Conservation (phyloP, 176 grass and related monocot species). For the Dendrocalamus sinicus region DNA sequence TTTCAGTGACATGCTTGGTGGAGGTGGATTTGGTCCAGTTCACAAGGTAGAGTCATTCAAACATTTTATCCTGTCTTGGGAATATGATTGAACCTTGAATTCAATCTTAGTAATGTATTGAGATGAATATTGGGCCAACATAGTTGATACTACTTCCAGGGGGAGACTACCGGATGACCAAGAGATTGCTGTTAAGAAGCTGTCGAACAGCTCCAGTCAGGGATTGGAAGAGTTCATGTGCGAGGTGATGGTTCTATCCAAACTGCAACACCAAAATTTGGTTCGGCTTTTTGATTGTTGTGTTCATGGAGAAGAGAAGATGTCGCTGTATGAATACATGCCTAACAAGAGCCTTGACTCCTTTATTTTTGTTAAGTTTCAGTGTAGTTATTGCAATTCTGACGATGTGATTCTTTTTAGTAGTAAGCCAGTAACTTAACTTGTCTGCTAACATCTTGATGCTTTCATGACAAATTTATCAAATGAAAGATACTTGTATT, state of each 20-base stretch:
- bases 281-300: constrained; percentile 73
- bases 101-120: not conserved
- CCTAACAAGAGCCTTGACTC: constrained; percentile 78
- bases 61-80: not conserved
- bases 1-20: constrained; percentile 64
- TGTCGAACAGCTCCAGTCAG: constrained; percentile 60
- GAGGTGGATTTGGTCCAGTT: constrained; percentile 81
- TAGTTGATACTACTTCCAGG: constrained; percentile 44
- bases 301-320: constrained; percentile 74
- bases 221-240: constrained; percentile 70
- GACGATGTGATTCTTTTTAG: too few species aligned
- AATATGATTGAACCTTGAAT: not conserved
- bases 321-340: constrained; percentile 80
- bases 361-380: constrained; percentile 62
- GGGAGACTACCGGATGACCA: constrained; percentile 67
- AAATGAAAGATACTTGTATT: not conserved
- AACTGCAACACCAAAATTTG: constrained; percentile 70
- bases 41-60: constrained; percentile 59
- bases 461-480: too few species aligned
- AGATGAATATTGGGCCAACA: not conserved
- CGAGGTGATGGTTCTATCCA: constrained; percentile 68
- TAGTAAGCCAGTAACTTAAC: not conserved
- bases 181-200: constrained; percentile 73
- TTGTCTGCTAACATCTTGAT: constrained; percentile 14
- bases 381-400: not conserved